A percentile compares a stretch with the other conserved stretches of the same genome.
Evolutionary conservation across 1,284 basidiomycete species (phyloP).

Genomic region (Apiotrichum gamsii): DNA sequence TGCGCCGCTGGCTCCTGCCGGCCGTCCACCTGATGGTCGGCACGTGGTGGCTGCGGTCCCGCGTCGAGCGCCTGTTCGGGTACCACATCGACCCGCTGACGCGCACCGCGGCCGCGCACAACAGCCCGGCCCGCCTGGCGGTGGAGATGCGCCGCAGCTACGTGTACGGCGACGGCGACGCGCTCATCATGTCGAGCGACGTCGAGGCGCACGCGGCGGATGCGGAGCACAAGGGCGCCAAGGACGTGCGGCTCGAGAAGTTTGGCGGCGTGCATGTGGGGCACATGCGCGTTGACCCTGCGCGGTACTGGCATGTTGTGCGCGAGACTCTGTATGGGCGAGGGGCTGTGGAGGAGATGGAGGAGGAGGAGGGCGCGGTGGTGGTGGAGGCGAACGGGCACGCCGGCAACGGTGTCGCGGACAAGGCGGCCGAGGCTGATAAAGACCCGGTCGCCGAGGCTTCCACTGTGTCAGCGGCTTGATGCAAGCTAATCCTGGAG

Average conservation of each 20-base stretch:
- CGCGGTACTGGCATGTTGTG: slow-evolving; percentile 19
- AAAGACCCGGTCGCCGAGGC: too few species aligned
- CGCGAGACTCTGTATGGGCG: too few species aligned
- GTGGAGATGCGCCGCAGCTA: slow-evolving; percentile 12
- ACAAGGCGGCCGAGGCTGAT: too few species aligned
- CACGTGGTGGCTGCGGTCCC: slow-evolving; percentile 7
- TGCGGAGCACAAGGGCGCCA: slow-evolving; percentile 6
- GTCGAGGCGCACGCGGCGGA: slow-evolving; percentile 12
- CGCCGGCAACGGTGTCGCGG: too few species aligned
- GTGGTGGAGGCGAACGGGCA: too few species aligned
- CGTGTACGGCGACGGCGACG: slow-evolving; percentile 13
- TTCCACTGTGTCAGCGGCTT: too few species aligned
- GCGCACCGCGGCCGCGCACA: not conserved
- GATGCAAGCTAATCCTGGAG: too few species aligned
- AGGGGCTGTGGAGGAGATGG: too few species aligned
- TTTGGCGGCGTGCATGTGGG: slow-evolving; percentile 18
- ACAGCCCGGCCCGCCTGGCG: not conserved
- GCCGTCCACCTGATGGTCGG: slow-evolving; percentile 2
- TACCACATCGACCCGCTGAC: slow-evolving; percentile 2
- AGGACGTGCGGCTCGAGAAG: slow-evolving; percentile 7
- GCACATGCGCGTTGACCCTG: slow-evolving; percentile 9
- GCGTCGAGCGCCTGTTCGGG: not conserved
- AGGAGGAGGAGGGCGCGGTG: too few species aligned
- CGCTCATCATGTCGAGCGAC: slow-evolving; percentile 8
- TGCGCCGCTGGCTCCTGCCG: slow-evolving; percentile 7